phyloP scores from a whole-genome alignment of 140 eudicot species.

The Bidens hawaiensis region DNA sequence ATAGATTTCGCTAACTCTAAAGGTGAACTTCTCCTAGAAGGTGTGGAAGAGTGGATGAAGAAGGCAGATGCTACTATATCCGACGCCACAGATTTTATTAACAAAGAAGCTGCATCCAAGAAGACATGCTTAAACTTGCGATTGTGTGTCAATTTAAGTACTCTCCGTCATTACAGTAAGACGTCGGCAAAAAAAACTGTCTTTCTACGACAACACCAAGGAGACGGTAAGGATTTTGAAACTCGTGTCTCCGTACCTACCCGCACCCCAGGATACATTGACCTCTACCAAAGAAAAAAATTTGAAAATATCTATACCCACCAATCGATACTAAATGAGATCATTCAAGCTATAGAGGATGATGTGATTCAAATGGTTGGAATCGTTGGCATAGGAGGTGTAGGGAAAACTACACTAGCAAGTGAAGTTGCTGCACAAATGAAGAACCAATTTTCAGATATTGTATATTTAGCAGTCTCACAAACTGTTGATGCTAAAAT shows the following conservation, averaged over 20 bases:
- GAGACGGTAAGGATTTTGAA: no score
- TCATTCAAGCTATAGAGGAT: no score
- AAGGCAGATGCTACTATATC: neutral
- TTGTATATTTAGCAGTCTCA: neutral
- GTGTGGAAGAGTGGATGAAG: conserved; percentile 2
- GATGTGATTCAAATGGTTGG: conserved; percentile 12
- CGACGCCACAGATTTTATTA: neutral
- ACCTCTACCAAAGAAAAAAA: no score
- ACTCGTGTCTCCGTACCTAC: neutral
- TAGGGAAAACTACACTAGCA: conserved; percentile 17
- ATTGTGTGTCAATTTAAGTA: neutral
- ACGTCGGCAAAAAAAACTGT: neutral
- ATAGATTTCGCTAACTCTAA: neutral
- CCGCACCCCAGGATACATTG: neutral
- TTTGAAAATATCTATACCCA: conserved; percentile 6
- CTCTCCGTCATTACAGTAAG: conserved; percentile 1
- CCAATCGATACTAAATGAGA: neutral
- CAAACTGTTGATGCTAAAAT: neutral
- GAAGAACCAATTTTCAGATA: no score
- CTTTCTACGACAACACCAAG: neutral
- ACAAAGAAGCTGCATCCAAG: neutral
- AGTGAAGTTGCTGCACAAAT: conserved; percentile 3
- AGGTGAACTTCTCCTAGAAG: neutral
- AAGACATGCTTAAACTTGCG: neutral
- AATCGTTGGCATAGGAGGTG: conserved; percentile 16